A percentile compares a stretch with the other conserved stretches of the same genome.
Conservation (phyloP, 2,329 filamentous ascomycete genomes). For the Fusarium protoensiforme region DNA sequence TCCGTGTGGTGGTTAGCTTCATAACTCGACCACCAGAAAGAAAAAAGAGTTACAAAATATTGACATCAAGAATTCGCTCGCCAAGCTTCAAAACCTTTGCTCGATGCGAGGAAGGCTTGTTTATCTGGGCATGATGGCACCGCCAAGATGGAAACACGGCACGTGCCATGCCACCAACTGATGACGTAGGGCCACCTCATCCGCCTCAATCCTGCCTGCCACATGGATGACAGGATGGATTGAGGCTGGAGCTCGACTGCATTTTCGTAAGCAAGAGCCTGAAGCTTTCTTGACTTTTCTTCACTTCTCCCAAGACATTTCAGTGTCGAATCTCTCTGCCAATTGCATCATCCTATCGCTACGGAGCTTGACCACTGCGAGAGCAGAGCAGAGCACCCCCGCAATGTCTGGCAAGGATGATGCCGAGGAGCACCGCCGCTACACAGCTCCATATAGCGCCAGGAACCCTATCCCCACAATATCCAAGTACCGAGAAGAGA, state of each 20-base stretch:
- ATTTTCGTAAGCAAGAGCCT: neutral
- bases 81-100: conserved; percentile 28
- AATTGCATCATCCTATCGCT: conserved; percentile 4
- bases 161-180: conserved; percentile 23
- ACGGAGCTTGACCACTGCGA: neutral
- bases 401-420: conserved; percentile 52
- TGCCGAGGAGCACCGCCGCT: conserved; percentile 51
- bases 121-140: conserved; percentile 20
- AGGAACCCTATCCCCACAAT: conserved; percentile 60
- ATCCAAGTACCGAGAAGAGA: conserved; percentile 59
- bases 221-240: neutral
- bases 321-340: neutral
- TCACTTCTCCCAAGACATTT: conserved; percentile 3
- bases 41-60: neutral
- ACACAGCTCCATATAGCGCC: conserved; percentile 55
- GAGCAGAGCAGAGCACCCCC: neutral
- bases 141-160: conserved; percentile 41
- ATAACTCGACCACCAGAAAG: neutral
- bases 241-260: conserved; percentile 7
- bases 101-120: conserved; percentile 16
- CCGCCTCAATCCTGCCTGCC: conserved; percentile 11
- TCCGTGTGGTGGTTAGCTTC: conserved; percentile 12
- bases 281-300: neutral
- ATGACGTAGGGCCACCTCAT: conserved; percentile 43
- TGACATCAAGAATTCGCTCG: conserved; percentile 22